Base-by-base conservation (phyloP, 768 basidiomycete genomes). In the Mycena floridula region DNA sequence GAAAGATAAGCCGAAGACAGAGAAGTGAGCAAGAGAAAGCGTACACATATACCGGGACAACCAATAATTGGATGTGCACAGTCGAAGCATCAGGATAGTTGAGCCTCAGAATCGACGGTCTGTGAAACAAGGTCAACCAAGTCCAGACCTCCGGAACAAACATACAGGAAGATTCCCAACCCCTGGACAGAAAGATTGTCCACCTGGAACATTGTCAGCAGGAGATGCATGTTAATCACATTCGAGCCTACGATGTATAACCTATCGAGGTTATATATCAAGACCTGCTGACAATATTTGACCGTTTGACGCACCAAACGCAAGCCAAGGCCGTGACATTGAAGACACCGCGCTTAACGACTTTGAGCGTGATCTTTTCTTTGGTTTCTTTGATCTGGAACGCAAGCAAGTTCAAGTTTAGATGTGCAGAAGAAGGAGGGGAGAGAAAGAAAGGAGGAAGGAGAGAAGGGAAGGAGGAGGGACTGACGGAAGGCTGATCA, bases 351-450 rank as follows among this genome's bases (percentile, higher is more conserved):
- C 45, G 45, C 26, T 46, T 46, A 7, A 46, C 22, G 22, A 46
- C 40, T 8, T 15, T 28, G 9, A 13, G 15, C 40, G 18, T 46
- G 7, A 42, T 42, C 18, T 25, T 15, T 25, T 46, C 45, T 26
- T 46, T 46, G 24, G 45, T 42, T n/a, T 46, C 45, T 23, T 46
- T 46, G 27, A 46, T 46, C 45, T 46, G n/a, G n/a, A n/a, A n/a
- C n/a, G n/a, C n/a, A n/a, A n/a, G n/a, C n/a, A n/a, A n/a, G n/a
- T n/a, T n/a, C n/a, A n/a, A n/a, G n/a, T n/a, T n/a, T n/a, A n/a
- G n/a, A n/a, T n/a, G n/a, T n/a, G n/a, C n/a, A n/a, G n/a, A n/a
- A n/a, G n/a, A n/a, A n/a, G n/a, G n/a, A 25, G 21, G 36, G n/a
- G 27, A 25, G n/a, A n/a, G n/a, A 42, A 5, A 12, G 15, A 21